Evolutionary conservation across 139 green algal species (phyloP).

Genomic region (Gonium pectorale): DNA sequence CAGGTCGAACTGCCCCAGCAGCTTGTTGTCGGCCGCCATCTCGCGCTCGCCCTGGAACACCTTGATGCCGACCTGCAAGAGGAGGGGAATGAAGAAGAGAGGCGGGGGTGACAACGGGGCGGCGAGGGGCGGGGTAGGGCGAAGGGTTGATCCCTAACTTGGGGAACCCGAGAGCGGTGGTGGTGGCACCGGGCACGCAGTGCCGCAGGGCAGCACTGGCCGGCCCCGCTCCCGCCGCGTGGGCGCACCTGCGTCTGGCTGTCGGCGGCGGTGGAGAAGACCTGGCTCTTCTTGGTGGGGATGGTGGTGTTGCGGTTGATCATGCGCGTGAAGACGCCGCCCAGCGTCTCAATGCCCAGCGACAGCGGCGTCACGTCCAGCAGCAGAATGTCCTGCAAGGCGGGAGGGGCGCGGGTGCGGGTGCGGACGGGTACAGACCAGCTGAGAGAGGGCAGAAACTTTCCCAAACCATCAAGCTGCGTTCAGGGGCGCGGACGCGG

Average conservation of each 20-base stretch:
- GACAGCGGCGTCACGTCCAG: slow-evolving; percentile 98
- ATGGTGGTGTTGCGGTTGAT: slow-evolving; percentile 99
- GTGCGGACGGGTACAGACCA: too few relatives aligned
- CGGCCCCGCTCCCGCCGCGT: too few relatives aligned
- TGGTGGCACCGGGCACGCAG: too few relatives aligned
- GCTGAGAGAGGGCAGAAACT: too few relatives aligned
- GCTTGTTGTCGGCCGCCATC: slow-evolving; percentile 99
- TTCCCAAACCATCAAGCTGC: too few relatives aligned
- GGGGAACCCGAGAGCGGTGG: too few relatives aligned
- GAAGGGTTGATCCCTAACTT: too few relatives aligned
- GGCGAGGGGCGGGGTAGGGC: not conserved
- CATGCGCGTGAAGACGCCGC: slow-evolving; percentile 98
- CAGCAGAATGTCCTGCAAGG: slow-evolving; percentile 92
- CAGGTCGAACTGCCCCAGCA: slow-evolving; percentile 98
- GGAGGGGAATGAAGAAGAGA: not conserved
- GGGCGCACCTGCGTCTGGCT: slow-evolving; percentile 89
- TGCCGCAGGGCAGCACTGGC: too few relatives aligned
- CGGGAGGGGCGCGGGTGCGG: not conserved
- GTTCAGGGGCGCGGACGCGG: too few relatives aligned
- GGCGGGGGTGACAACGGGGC: not conserved
- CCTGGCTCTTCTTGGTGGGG: slow-evolving; percentile 97
- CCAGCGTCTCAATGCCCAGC: slow-evolving; percentile 99
- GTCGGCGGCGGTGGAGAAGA: slow-evolving; percentile 97
- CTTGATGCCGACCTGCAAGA: slow-evolving; percentile 97
- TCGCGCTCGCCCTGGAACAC: slow-evolving; percentile 99